These are phyloP conservation scores for Strobilomyces echinocephalus DNA, from an alignment of 768 basidiomycete genomes.

Conservation along the genomic window DNA sequence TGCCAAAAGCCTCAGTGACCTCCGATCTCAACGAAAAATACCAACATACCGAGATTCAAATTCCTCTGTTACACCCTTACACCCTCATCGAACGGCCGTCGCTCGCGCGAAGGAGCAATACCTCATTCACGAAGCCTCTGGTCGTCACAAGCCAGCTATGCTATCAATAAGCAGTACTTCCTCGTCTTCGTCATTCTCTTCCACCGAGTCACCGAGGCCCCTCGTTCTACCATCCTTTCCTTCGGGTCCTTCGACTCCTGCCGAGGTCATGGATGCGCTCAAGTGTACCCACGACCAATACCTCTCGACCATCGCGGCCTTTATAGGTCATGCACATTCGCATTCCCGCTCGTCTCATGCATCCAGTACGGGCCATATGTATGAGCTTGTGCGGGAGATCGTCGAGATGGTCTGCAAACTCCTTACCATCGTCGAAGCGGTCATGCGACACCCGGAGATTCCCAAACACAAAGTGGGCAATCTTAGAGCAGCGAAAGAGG, in stretches of 20 bases:
- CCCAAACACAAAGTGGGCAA: constrained; percentile 56
- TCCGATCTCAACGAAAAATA: constrained; percentile 34
- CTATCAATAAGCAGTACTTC: constrained; percentile 67
- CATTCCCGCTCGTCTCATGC: constrained; percentile 89
- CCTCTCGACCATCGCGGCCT: constrained; percentile 91
- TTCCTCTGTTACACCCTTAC: constrained; percentile 31
- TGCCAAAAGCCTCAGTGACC: constrained; percentile 51
- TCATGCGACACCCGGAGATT: constrained; percentile 72
- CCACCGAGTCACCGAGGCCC: constrained; percentile 47
- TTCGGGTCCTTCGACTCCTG: constrained; percentile 61
- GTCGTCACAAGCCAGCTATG: constrained; percentile 40
- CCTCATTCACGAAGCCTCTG: constrained; percentile 33
- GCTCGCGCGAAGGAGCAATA: constrained; percentile 36
- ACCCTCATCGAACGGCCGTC: constrained; percentile 29
- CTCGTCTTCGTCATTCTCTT: constrained; percentile 67
- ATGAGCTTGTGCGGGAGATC: constrained; percentile 91
- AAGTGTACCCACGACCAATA: constrained; percentile 86
- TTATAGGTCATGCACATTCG: constrained; percentile 95
- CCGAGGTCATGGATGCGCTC: constrained; percentile 70
- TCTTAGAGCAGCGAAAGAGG: constrained; percentile 70
- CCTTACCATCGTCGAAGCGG: constrained; percentile 86
- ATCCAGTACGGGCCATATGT: constrained; percentile 87
- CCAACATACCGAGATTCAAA: constrained; percentile 36
- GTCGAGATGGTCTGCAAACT: constrained; percentile 92
- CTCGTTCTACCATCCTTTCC: constrained; percentile 56